A percentile compares a stretch with the other conserved stretches of the same genome.
phyloP scores from a whole-genome alignment of 176 grass and related monocot species.

The Secale cereale region DNA sequence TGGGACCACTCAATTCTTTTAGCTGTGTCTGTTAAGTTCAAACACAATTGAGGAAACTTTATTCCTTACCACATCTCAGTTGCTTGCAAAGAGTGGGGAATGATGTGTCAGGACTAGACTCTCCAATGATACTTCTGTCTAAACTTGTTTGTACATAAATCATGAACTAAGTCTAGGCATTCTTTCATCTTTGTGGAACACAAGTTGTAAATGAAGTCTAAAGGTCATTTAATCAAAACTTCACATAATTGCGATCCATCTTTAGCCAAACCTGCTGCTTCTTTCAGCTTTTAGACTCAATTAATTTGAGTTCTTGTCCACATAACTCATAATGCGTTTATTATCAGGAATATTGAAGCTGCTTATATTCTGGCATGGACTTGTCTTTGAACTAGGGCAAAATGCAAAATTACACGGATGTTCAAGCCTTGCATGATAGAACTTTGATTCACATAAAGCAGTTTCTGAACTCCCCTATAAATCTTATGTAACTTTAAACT shows the following conservation, averaged over 20 bases:
- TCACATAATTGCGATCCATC: not conserved
- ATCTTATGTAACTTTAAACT: not conserved
- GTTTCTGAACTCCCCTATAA: not conserved
- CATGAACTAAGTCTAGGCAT: not conserved
- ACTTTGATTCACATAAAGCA: not conserved
- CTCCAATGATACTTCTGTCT: not conserved
- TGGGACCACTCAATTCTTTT: not conserved
- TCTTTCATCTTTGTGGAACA: not conserved
- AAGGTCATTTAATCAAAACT: not conserved
- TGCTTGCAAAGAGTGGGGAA: not conserved
- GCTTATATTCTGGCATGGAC: not conserved
- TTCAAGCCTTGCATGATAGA: not conserved
- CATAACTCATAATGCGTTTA: not conserved
- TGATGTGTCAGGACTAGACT: not conserved
- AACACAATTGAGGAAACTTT: not conserved
- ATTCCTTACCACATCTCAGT: not conserved
- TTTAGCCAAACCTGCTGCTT: not conserved
- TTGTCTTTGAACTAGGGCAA: slow-evolving; percentile 1
- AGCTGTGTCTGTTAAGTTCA: not conserved
- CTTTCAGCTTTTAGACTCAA: not conserved
- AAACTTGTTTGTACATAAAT: not conserved
- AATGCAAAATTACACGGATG: not conserved
- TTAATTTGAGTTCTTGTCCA: not conserved
- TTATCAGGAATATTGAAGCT: not conserved
- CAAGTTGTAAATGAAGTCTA: not conserved